Evolutionary conservation across 2,329 filamentous ascomycete species (phyloP), one percentile per base, ranked within the genome.

Genomic region (Penicillium sp.): DNA sequence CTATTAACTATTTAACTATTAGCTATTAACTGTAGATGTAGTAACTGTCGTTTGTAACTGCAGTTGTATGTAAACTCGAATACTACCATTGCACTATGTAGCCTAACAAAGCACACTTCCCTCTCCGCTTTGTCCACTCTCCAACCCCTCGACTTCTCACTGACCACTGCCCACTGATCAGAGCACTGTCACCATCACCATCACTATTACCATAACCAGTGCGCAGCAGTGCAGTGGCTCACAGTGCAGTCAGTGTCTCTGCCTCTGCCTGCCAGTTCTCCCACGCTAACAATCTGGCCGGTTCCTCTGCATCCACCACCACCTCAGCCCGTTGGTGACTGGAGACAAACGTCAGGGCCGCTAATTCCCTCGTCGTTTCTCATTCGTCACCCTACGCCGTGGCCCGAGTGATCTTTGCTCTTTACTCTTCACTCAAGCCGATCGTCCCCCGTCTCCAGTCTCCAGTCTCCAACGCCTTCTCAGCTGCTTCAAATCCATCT

Each of bases 321-420:
- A 62, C 59, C 56, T 59, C 46, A 45, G 20, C 21, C 46, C 50
- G 15, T 34, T 39, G n/a, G 56, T 59, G 49, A 59, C 59, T 52
- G 60, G 39, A 18, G 62, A 58, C 63, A 65, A 67, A 66, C 66
- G 56, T 63, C 56, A 60, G 58, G 58, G 44, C 51, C 52, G 49
- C 50, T 51, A 45, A 47, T 44, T 44, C 45, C 49, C 44, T 43
- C 48, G 27, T 29, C 32, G 12, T 29, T 33, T 58, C 43, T 46
- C 41, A 64, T 61, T 58, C 56, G 56, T 52, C 51, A 44, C 27
- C 48, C 39, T 49, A 46, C 40, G 20, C 39, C 30, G 8, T 37
- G 44, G 27, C 39, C 26, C 44, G 36, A 52, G 36, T 29, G 34
- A n/a, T n/a, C n/a, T n/a, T n/a, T n/a, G n/a, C n/a, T n/a, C n/a